Evolutionary conservation across 108 stramenopile genomes (phyloP).

Genomic region (Conticribra weissflogii): DNA sequence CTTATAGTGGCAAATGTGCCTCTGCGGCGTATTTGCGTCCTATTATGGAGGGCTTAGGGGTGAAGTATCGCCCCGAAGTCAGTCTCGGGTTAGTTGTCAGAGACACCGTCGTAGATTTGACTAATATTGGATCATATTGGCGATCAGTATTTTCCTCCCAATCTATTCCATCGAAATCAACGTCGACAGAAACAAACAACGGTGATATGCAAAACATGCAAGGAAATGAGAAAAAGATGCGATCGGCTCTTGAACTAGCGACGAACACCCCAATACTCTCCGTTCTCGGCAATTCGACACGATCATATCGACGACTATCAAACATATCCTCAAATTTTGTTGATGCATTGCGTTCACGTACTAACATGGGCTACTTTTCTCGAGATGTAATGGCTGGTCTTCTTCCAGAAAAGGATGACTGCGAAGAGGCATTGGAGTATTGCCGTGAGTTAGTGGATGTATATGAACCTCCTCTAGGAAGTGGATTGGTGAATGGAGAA

Average conservation of each 20-base stretch:
- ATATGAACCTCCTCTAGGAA: slow-evolving; percentile 70
- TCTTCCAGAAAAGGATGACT: slow-evolving; percentile 78
- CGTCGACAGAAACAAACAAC: background rate
- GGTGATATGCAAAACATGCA: slow-evolving; percentile 2
- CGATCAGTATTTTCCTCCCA: slow-evolving; percentile 9
- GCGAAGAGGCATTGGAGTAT: slow-evolving; percentile 67
- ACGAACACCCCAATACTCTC: slow-evolving; percentile 50
- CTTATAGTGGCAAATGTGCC: background rate
- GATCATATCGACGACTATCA: slow-evolving; percentile 53
- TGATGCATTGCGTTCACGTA: slow-evolving; percentile 48
- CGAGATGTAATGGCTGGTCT: slow-evolving; percentile 72
- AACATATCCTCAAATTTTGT: slow-evolving; percentile 54
- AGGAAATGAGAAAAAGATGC: background rate
- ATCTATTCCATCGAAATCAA: background rate
- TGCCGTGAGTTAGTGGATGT: slow-evolving; percentile 68
- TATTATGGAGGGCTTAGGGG: slow-evolving; percentile 75
- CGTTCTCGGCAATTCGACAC: slow-evolving; percentile 72
- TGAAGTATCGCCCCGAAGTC: slow-evolving; percentile 71
- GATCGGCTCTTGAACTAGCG: slow-evolving; percentile 12
- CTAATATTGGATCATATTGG: slow-evolving; percentile 73
- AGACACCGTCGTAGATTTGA: slow-evolving; percentile 60
- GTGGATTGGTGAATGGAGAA: slow-evolving; percentile 53
- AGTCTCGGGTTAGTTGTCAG: slow-evolving; percentile 57
- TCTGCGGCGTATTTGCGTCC: slow-evolving; percentile 32
- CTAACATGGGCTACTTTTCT: slow-evolving; percentile 58